Base-by-base conservation (phyloP, 1,284 basidiomycete genomes). In the Cutaneotrichosporon spelunceum region DNA sequence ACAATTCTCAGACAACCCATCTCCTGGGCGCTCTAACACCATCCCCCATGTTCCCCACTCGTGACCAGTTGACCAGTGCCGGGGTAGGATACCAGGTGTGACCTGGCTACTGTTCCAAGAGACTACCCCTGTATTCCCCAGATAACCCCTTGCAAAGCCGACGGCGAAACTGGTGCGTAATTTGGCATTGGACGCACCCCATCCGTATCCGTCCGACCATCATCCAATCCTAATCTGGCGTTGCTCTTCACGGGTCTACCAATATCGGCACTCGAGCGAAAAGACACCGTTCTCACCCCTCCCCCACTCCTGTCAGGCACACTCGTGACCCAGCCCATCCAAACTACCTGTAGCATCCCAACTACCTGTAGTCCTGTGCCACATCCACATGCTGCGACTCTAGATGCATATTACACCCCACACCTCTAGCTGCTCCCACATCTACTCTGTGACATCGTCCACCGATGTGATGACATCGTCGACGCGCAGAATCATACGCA, bases 401-500 rank as follows among this genome's bases (percentile, higher is more conserved):
- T 53, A 53, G 29, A 53, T 53, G 52, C 52, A 53, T 53, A 53
- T 49, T 49, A 49, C 47, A 23, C 47, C 24, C 24, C 24, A 13
- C 11, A 27, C 24, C 13, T 14, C 47, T 49, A 16, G 23, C 33
- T 21, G 30, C 34, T 34, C 21, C 33, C 30, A n/a, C 7, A 11
- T 53, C 52, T 53, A 53, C 33, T 36, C 52, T 4, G 52, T 53
- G 14, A 53, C 52, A 36, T 53, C 52, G 52, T 53, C 52, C 30
- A 53, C 52, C 30, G 52, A 53, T 33, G 52, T 53, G 47, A 78
- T 79, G 57, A 76, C 77, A 64, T 77, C 78, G 67, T 79, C 78
- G 52, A 79, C 75, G 30, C 77, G 65, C 66, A 78, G 63, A 56
- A 78, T 77, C 77, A 79, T 77, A 60, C 76, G 69, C 33, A 79